Evolutionary conservation across 352 stramenopile genomes (phyloP).

Genomic region (Phytophthora hybrid): DNA sequence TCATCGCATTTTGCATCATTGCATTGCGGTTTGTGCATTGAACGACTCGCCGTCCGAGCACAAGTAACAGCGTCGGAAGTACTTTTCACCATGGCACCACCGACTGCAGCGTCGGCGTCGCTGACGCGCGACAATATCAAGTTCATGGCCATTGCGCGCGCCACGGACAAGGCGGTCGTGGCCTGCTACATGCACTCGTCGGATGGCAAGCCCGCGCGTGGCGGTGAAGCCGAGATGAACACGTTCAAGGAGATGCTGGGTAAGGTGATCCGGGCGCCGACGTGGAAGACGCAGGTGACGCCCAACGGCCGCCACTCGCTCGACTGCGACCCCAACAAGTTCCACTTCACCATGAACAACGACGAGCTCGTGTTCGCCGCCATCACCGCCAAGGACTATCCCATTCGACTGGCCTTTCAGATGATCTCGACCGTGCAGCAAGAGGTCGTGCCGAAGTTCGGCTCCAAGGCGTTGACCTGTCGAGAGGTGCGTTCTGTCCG

Average conservation of each 20-base stretch:
- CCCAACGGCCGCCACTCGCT: constrained; percentile 89
- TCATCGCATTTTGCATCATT: constrained; percentile 16
- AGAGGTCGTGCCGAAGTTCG: constrained; percentile 81
- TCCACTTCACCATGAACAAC: constrained; percentile 92
- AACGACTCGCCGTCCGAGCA: constrained; percentile 20
- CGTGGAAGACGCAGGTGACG: constrained; percentile 88
- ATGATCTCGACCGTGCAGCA: constrained; percentile 82
- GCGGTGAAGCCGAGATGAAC: constrained; percentile 60
- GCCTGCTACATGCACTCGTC: constrained; percentile 79
- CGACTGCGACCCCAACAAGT: constrained; percentile 90
- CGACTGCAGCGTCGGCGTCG: constrained; percentile 37
- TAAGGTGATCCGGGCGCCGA: constrained; percentile 85
- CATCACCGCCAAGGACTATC: constrained; percentile 85
- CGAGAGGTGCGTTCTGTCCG: constrained; percentile 57
- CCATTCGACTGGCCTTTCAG: constrained; percentile 84
- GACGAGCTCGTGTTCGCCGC: constrained; percentile 86
- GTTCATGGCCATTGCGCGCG: constrained; percentile 83
- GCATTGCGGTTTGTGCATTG: constrained; percentile 22
- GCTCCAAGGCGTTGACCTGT: constrained; percentile 77
- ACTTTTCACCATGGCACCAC: constrained; percentile 19
- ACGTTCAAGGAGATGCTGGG: constrained; percentile 83
- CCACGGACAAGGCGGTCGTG: constrained; percentile 84
- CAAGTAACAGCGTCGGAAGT: neutral
- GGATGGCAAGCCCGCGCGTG: constrained; percentile 40
- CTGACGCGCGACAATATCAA: constrained; percentile 86